Conservation (phyloP, 192 early-diverging fungal genomes). For the Linnemannia elongata region DNA sequence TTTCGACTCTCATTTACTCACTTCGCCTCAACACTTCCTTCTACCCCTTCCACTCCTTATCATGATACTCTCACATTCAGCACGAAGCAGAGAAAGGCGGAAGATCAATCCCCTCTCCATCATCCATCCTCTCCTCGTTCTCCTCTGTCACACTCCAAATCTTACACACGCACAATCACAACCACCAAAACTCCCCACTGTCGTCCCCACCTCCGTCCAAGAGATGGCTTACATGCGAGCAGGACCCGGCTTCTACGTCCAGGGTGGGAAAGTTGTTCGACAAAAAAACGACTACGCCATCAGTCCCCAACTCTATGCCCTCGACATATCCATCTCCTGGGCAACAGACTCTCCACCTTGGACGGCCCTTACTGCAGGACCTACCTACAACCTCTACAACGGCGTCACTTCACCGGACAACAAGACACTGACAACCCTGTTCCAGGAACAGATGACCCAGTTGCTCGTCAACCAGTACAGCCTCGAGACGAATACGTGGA, state of each 20-base stretch:
- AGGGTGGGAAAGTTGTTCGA: not conserved
- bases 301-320: not conserved
- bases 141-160: too few relatives aligned
- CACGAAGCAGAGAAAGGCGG: not conserved
- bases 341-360: not conserved
- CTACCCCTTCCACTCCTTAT: not conserved
- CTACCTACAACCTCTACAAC: not conserved
- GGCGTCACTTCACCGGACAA: slow-evolving; percentile 2
- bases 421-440: slow-evolving; percentile 6
- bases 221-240: slow-evolving; percentile 21
- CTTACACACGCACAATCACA: not conserved
- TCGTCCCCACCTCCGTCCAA: slow-evolving; percentile 3
- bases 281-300: not conserved
- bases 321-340: slow-evolving; percentile 23
- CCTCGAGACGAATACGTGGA: not conserved
- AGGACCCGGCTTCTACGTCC: slow-evolving; percentile 17
- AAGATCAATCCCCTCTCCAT: not conserved
- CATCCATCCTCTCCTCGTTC: not conserved
- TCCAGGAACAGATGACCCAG: not conserved
- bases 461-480: not conserved
- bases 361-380: not conserved
- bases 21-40: too few relatives aligned
- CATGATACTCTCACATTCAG: not conserved
- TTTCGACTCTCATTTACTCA: not conserved
- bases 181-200: not conserved